Evolutionary conservation across 75 land plant genomes (phyloP).

Genomic region (Picea sitchensis): DNA sequence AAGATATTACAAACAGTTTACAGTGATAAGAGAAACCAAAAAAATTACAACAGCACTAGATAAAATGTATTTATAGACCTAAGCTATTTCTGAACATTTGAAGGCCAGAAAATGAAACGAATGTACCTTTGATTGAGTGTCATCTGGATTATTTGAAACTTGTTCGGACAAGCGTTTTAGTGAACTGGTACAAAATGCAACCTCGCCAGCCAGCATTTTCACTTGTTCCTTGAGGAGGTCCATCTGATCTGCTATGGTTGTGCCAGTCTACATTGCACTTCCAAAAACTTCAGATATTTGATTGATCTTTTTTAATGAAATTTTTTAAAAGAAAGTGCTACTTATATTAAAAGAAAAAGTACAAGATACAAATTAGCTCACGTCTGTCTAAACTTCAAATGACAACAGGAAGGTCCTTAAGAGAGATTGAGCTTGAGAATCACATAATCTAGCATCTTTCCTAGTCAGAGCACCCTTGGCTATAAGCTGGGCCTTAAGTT

Average conservation of each 20-base stretch:
- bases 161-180: constrained; percentile 85
- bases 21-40: background rate
- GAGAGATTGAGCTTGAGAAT: background rate
- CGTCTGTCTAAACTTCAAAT: too few species aligned
- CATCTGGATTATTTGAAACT: constrained; percentile 76
- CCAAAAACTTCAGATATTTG: too few species aligned
- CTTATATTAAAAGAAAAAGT: too few species aligned
- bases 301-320: too few species aligned
- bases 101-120: background rate
- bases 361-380: background rate
- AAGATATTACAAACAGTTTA: background rate
- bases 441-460: background rate
- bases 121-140: constrained; percentile 53
- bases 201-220: constrained; percentile 97
- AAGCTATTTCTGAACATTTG: background rate
- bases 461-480: background rate
- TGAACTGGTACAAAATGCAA: constrained; percentile 84
- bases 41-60: background rate
- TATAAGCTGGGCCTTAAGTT: too few species aligned
- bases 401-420: background rate
- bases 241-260: constrained; percentile 73
- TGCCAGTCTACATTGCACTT: constrained; percentile 40
- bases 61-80: background rate
- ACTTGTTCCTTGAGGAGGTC: constrained; percentile 90
- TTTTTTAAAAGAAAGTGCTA: too few species aligned